A percentile compares a stretch with the other conserved stretches of the same genome.
These are phyloP conservation scores for Helianthus annuus DNA, from an alignment of 129 eudicot genomes.

Conservation along the genomic window DNA sequence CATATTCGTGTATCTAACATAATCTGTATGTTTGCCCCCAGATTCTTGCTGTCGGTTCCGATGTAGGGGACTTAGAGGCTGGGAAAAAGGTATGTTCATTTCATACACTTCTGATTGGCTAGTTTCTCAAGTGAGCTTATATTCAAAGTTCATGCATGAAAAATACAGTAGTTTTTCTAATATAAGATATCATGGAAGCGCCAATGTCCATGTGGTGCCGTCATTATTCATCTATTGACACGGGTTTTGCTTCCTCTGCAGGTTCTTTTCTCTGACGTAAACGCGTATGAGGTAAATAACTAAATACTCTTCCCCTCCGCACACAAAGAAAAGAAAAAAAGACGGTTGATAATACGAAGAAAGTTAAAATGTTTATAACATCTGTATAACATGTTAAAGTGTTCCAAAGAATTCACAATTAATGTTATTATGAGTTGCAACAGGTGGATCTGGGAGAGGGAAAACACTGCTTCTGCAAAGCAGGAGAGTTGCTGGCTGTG, in stretches of 20 bases:
- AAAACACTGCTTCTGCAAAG: slow-evolving; percentile 85
- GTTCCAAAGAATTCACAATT: background rate
- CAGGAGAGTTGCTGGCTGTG: slow-evolving; percentile 77
- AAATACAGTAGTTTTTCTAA: background rate
- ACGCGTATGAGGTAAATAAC: slow-evolving; percentile 55
- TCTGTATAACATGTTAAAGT: background rate
- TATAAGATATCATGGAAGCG: background rate
- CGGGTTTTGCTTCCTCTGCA: slow-evolving; percentile 33
- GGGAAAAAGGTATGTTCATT: slow-evolving; percentile 79
- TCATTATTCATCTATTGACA: slow-evolving; percentile 9
- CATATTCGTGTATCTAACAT: background rate
- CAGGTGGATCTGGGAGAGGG: slow-evolving; percentile 89
- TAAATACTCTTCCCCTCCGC: background rate
- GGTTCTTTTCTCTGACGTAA: slow-evolving; percentile 95
- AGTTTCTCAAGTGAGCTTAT: slow-evolving; percentile 6
- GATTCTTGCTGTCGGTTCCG: slow-evolving; percentile 91
- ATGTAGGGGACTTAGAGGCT: slow-evolving; percentile 67
- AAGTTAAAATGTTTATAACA: background rate
- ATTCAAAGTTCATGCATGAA: background rate
- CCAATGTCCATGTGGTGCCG: background rate
- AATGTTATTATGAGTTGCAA: background rate
- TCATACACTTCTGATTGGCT: background rate
- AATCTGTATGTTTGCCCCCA: slow-evolving; percentile 27
- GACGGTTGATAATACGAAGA: background rate
- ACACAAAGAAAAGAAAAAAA: background rate